Evolutionary conservation across 1,139 yeast genomes (phyloP), one percentile per base, ranked within the genome.

Genomic region (Saccharomycopsis hybrid): DNA sequence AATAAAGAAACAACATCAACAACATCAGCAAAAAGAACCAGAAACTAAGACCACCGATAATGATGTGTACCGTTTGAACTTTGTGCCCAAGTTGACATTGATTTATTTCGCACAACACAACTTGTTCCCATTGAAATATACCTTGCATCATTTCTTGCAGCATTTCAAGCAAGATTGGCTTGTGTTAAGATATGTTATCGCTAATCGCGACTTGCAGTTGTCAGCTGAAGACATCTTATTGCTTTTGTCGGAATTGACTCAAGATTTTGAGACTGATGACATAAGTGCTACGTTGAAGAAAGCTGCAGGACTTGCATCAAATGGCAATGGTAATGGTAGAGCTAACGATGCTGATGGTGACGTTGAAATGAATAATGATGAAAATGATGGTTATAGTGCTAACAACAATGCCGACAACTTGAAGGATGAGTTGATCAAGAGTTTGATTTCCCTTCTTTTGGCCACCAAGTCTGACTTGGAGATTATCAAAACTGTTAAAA

Each of bases 211-310:
- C 33, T 29, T 49, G n/a, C 44, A 49, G 13, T 40, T 48, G 9
- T 49, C 52, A 3, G 42, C 35, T n/a, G 47, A 48, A 25, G 54
- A 51, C 30, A 39, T 51, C n/a, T 43, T 51, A 9, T 18, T 51
- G n/a, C 30, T 48, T n/a, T 30, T 51, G 37, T 41, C 50, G 24
- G 48, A 41, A 11, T 30, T 44, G 13, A 25, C 39, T 5, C 44
- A 43, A 24, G 47, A 39, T 29, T 47, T 28, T 5, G 36, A 43
- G 5, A 32, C 28, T 11, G 38, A 47, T 27, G 47, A 44, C 5
- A 18, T 18, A 18, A 18, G 18, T 18, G 18, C 18, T 18, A 18
- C 18, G 18, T 18, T 18, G 18, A 18, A 18, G 18, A 18, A 18
- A 18, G 18, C 18, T 18, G 18, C 18, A 18, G 18, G 18, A 18